These are phyloP conservation scores for Diphasiastrum complanatum DNA, from an alignment of 83 land plant species.

Conservation along the genomic window DNA sequence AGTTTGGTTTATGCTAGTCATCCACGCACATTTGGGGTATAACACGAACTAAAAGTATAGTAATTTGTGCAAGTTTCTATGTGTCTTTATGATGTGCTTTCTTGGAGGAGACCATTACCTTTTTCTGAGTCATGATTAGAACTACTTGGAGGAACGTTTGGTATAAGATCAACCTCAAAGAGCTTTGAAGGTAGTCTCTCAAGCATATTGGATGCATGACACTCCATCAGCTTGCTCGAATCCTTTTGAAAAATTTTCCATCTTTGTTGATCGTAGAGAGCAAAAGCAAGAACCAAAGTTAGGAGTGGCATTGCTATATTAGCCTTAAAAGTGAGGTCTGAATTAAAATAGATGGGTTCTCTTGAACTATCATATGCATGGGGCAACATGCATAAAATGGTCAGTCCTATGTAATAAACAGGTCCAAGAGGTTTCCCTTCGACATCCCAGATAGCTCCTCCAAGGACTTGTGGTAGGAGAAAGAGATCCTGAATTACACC, in stretches of 20 bases:
- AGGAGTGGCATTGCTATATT: conserved; percentile 39
- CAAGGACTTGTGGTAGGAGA: conserved; percentile 64
- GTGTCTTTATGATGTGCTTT: too few species aligned
- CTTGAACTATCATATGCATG: conserved; percentile 48
- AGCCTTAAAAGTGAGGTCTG: conserved; percentile 50
- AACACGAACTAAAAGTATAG: too few species aligned
- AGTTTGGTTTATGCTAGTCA: too few species aligned
- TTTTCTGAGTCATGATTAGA: too few species aligned
- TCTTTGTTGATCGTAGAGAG: conserved; percentile 48
- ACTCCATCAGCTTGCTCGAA: conserved; percentile 30
- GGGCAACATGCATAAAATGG: conserved; percentile 51
- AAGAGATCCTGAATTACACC: conserved; percentile 66
- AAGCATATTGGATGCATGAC: conserved; percentile 49
- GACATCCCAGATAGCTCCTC: conserved; percentile 47
- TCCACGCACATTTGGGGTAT: too few species aligned
- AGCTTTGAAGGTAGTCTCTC: conserved; percentile 46
- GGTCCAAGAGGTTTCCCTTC: conserved; percentile 47
- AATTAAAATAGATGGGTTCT: conserved; percentile 33
- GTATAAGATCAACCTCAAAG: conserved; percentile 56
- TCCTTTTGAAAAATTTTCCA: conserved; percentile 31
- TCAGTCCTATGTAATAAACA: conserved; percentile 50
- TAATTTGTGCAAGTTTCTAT: too few species aligned
- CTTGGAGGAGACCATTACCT: too few species aligned
- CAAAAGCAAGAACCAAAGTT: conserved; percentile 34
- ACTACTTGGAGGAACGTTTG: too few species aligned